A percentile compares a stretch with the other conserved stretches of the same genome.
phyloP scores from a whole-genome alignment of 2,329 filamentous ascomycete genomes.

The Scopulariopsis brevicaulis region DNA sequence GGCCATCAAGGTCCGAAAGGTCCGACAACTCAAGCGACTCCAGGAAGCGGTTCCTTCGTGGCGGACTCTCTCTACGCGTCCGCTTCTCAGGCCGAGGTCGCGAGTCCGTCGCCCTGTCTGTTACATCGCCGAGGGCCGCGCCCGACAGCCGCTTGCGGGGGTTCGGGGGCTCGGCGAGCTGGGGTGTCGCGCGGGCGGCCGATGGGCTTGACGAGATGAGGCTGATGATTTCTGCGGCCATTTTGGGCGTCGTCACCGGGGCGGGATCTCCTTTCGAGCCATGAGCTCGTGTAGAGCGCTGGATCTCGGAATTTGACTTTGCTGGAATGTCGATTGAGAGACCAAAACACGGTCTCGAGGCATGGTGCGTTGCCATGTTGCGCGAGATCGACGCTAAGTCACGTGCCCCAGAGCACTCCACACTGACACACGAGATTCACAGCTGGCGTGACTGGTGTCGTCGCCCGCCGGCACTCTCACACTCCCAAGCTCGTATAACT shows the following conservation, averaged over 20 bases:
- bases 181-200: neutral
- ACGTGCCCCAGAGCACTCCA: too few species aligned
- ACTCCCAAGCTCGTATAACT: too few species aligned
- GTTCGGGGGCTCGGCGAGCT: neutral
- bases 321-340: neutral
- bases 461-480: too few species aligned
- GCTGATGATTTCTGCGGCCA: constrained; percentile 21
- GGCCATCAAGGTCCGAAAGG: constrained; percentile 1
- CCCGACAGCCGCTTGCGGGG: neutral
- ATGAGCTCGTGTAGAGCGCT: neutral
- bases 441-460: too few species aligned
- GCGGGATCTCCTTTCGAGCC: neutral
- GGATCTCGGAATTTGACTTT: neutral
- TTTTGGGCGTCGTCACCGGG: neutral
- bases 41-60: neutral
- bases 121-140: neutral
- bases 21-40: neutral
- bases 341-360: too few species aligned
- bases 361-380: too few species aligned
- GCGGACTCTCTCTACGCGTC: neutral
- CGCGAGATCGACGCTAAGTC: too few species aligned
- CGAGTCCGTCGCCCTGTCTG: neutral
- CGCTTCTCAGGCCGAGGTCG: neutral
- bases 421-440: too few species aligned
- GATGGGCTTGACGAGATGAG: constrained; percentile 24